Conservation (phyloP, 768 basidiomycete genomes). For the Rubroboletus pulcherrimus region DNA sequence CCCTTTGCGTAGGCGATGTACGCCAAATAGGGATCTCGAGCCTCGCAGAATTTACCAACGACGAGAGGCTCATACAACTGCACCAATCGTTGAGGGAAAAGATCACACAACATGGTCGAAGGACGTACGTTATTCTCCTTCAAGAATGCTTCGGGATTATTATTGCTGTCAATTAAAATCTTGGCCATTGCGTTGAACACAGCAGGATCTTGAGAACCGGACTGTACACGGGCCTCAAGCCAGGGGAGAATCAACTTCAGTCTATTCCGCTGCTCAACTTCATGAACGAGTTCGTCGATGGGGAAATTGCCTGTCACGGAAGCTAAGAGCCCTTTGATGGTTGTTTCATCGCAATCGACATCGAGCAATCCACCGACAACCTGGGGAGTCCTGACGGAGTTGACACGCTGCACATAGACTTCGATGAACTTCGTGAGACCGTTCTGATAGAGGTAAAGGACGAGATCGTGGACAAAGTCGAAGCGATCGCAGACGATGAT, state of each 20-base stretch:
- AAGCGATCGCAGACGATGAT: slow-evolving; percentile 99
- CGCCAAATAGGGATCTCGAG: slow-evolving; percentile 95
- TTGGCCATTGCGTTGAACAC: slow-evolving; percentile 98
- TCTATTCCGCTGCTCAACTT: slow-evolving; percentile 94
- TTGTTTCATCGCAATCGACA: slow-evolving; percentile 95
- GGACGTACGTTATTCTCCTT: slow-evolving; percentile 93
- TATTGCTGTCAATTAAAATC: slow-evolving; percentile 98
- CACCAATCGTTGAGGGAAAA: slow-evolving; percentile 9
- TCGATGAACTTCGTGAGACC: slow-evolving; percentile 96
- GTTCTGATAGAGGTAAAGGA: slow-evolving; percentile 98
- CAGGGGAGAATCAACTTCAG: slow-evolving; percentile 96
- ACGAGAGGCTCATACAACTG: slow-evolving; percentile 95
- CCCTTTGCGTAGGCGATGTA: slow-evolving; percentile 99
- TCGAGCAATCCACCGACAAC: slow-evolving; percentile 95
- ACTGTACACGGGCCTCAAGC: slow-evolving; percentile 90
- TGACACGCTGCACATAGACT: slow-evolving; percentile 99
- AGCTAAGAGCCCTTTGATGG: slow-evolving; percentile 90
- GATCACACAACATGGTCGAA: not conserved
- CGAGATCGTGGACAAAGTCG: slow-evolving; percentile 98
- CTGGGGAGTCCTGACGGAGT: slow-evolving; percentile 94
- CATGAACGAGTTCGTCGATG: slow-evolving; percentile 94
- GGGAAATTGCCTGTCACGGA: slow-evolving; percentile 97
- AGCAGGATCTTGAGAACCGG: slow-evolving; percentile 90
- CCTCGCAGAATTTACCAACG: slow-evolving; percentile 99
- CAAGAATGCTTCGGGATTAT: slow-evolving; percentile 95